Base-by-base conservation (phyloP, 192 early-diverging fungal species). In the Obelidium mucronatum region DNA sequence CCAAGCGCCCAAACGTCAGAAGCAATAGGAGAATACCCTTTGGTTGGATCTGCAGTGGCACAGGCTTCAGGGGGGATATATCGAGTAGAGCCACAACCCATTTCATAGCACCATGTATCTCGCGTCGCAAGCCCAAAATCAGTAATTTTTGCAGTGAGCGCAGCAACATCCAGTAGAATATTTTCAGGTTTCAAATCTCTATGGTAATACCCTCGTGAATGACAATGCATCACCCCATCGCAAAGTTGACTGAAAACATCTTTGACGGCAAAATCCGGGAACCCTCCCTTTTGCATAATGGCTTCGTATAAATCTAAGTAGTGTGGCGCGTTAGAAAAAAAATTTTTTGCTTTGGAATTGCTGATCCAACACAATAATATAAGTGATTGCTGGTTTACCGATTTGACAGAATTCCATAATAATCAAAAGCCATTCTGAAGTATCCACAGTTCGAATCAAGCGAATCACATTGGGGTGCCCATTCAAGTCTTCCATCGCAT, bases 121-220 rank as follows among this genome's bases (percentile, higher is more conserved):
- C 86, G 84, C 26, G 97, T 97, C 28, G 95, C 93, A 24, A 98
- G 87, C 2, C 96, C 96, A 91, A 98, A 98, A 84, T 98, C 96
- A 13, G 95, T 92, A 36, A 98, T 86, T 85, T 95, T 95, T 3
- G 79, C 67, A 22, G 54, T 92, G 79, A 35, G 83, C 67, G 68
- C 26, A 24, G 15, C 36, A 17, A 52, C 61, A 52, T 75, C 61
- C 17, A 64, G 53, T n/a, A 42, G 92, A 15, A 96, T 86, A 67
- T 96, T 96, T 80, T 96, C 95, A n/a, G 84, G 83, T 82, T 98
- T 97, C 60, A 98, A 76, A 78, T 98, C 96, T 77, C 97, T 93
- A 81, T 97, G 96, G 84, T 94, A 97, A 40, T 97, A 90, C 59
- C 92, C 92, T 39, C 82, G 79, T 1, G 80, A 80, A 79, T 98